Base-by-base conservation (phyloP, 352 stramenopile species). In the Phytophthora colocasiae region DNA sequence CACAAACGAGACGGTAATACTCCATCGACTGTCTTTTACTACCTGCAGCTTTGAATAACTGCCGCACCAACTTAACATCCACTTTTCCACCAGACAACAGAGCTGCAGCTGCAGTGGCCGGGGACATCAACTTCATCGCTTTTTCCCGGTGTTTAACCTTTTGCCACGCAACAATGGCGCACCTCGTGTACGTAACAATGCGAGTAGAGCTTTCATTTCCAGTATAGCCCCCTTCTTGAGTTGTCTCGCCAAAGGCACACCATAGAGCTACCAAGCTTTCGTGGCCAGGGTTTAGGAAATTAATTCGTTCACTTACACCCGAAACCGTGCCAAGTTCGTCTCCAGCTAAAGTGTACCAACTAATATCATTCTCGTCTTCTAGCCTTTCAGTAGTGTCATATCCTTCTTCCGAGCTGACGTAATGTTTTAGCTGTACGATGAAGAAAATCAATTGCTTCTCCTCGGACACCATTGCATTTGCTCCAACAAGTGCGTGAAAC, bases 81-180 rank as follows among this genome's bases (percentile, higher is more conserved):
- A 59, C 11, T 1, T 26, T 10, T 27, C 22, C 26, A 9, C 11
- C 15, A 6, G n/a, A 29, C 9, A 17, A 26, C 15, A 66, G 36
- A 3, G 45, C 43, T 5, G 43, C 31, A 9, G 32, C 34, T 14
- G 48, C 56, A n/a, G 14, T 29, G 6, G 34, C 43, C 10, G 41
- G 38, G n/a, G 55, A 7, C 43, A 71, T 66, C 24, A 58, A 58
- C 6, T 56, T 48, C n/a, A 52, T 40, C 1, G 32, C 45, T n/a
- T 54, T 58, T 47, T 31, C 41, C 4, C 1, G n/a, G 24, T 47
- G 17, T 47, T 47, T 47, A 4, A 8, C n/a, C 11, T 47, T 47
- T 24, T 15, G 41, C 41, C 17, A 47, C 15, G 41, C 41, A 9
- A 47, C 7, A 47, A 47, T 47, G 9, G 41, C 41, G 5, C 41